phyloP scores from a whole-genome alignment of 2,329 filamentous ascomycete species.

The Cordyceps farinosa region DNA sequence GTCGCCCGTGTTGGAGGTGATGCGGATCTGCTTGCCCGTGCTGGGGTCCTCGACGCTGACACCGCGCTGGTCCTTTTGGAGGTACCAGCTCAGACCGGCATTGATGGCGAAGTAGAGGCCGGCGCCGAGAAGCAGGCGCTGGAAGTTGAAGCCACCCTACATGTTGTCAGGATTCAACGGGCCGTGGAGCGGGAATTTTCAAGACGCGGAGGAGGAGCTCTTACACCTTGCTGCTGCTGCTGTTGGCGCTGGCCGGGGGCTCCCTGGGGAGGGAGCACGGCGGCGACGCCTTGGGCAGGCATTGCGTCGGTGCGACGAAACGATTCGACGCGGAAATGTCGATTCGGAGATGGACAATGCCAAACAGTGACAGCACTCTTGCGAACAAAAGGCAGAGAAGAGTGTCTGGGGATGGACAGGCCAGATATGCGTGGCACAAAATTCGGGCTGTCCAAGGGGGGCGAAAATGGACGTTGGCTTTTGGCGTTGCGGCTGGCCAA shows the following conservation, averaged over 20 bases:
- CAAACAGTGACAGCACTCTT: background rate
- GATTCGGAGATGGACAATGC: background rate
- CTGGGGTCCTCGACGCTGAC: conserved; percentile 47
- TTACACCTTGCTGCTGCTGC: conserved; percentile 21
- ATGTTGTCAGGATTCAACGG: background rate
- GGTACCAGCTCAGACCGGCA: conserved; percentile 52
- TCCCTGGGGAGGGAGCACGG: conserved; percentile 17
- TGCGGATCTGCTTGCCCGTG: conserved; percentile 49
- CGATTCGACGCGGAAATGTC: background rate
- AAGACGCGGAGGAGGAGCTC: background rate
- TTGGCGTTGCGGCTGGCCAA: background rate
- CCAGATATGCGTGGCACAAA: conserved; percentile 11
- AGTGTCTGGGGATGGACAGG: background rate
- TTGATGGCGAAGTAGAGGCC: conserved; percentile 59
- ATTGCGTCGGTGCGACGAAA: conserved; percentile 2
- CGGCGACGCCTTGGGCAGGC: conserved; percentile 14
- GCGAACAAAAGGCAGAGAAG: background rate
- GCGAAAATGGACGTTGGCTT: conserved; percentile 1
- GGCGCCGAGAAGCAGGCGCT: conserved; percentile 49
- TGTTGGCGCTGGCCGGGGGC: conserved; percentile 10
- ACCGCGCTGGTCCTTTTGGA: conserved; percentile 45
- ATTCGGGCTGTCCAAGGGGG: background rate
- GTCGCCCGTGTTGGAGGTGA: conserved; percentile 50
- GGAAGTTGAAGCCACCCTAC: conserved; percentile 36
- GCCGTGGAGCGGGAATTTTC: background rate